Evolutionary conservation across 345 rosid species (phyloP).

Genomic region (Syzygium jambos): DNA sequence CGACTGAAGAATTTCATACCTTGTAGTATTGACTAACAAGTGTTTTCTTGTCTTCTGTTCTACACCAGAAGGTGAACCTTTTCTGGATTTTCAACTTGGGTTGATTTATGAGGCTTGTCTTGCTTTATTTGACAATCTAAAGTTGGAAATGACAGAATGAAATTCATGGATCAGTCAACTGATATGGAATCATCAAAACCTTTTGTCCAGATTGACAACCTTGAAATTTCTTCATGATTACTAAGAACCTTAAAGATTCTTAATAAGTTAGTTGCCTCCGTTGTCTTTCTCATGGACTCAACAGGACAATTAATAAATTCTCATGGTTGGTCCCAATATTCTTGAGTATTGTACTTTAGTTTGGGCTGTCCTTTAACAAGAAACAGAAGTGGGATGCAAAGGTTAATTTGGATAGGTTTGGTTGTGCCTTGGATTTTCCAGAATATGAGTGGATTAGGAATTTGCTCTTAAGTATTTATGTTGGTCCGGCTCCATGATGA

Average conservation of each 20-base stretch:
- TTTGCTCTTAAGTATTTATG: neutral
- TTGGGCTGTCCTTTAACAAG: neutral
- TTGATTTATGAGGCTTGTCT: neutral
- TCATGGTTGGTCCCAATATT: neutral
- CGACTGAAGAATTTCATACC: neutral
- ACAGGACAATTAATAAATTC: neutral
- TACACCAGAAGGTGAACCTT: neutral
- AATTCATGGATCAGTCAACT: neutral
- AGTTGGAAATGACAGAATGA: neutral
- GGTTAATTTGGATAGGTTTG: neutral
- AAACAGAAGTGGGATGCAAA: neutral
- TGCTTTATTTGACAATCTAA: neutral
- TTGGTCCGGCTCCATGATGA: neutral
- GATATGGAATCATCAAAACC: neutral
- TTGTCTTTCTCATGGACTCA: neutral
- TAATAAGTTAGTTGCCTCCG: neutral
- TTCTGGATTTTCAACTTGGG: neutral
- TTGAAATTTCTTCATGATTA: neutral
- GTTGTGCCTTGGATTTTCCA: neutral
- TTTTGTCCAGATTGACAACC: neutral
- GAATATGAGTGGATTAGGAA: neutral
- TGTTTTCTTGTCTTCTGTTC: neutral
- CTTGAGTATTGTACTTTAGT: neutral
- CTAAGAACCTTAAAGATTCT: neutral
- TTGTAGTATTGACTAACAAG: neutral